Percentiles rank a stretch among this genome's conserved stretches.
Conservation (phyloP, 306 rosid species). For the Cicer chorassanicum region DNA sequence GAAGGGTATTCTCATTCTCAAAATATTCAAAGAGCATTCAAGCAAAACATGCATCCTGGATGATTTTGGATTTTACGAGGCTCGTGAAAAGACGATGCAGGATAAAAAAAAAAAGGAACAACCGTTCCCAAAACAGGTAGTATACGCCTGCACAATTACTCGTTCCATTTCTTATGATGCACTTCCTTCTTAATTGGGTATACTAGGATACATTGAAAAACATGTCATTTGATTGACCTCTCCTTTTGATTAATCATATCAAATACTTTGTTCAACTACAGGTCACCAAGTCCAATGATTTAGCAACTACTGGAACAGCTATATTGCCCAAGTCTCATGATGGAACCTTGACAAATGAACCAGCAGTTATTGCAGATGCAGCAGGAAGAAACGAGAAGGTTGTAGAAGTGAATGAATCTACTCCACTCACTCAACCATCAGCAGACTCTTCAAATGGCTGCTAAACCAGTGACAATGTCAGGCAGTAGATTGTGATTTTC, state of each 20-base stretch:
- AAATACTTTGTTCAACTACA: conserved; percentile 17
- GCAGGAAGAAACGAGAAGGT: conserved; percentile 24
- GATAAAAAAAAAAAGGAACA: conserved; percentile 53
- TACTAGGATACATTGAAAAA: background rate
- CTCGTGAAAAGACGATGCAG: conserved; percentile 44
- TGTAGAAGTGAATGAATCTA: conserved; percentile 37
- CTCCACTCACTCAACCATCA: conserved; percentile 1
- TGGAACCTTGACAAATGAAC: conserved; percentile 26
- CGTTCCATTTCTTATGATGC: background rate
- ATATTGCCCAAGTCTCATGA: conserved; percentile 38
- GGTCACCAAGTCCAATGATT: conserved; percentile 41
- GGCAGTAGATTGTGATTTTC: conserved; percentile 8
- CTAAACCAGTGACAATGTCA: background rate
- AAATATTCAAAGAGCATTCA: conserved; percentile 53
- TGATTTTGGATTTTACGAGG: conserved; percentile 60
- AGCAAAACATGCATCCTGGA: conserved; percentile 60
- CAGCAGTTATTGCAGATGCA: conserved; percentile 28
- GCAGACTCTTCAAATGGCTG: conserved; percentile 35
- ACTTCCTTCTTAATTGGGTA: background rate
- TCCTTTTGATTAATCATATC: background rate
- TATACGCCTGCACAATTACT: background rate
- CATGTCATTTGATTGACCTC: background rate
- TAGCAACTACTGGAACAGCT: conserved; percentile 21
- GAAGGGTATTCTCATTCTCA: conserved; percentile 52
- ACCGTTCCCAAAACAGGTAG: conserved; percentile 40